Base-by-base conservation (phyloP, 805 yeast genomes). In the Martiniozyma abietophila region DNA sequence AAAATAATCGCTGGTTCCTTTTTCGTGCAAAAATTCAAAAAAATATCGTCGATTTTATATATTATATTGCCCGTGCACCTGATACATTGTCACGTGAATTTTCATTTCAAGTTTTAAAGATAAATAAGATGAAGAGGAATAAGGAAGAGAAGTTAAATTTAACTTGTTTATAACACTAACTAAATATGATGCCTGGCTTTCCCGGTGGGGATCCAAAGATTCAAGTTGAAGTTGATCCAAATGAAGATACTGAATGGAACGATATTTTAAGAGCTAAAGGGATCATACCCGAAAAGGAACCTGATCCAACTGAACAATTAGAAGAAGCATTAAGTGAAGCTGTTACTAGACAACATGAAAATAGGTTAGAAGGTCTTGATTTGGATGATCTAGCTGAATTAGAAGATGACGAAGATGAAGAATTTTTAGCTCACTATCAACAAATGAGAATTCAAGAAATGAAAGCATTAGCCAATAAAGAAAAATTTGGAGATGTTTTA, bases 201-300 rank as follows among this genome's bases (percentile, higher is more conserved):
- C 38, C 38, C 2, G n/a, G n/a, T n/a, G n/a, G n/a, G 17, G 76
- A 74, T 40, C 73, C 76, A 22, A 70, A 78, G 61, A 66, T 80
- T 35, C 84, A 77, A 45, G 86, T 86, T 31, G 84, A 86, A 58
- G 95, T 88, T 35, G 88, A 92, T 58, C 96, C 95, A 23, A 74
- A 72, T 42, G 99, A 92, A 58, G 99, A 92, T 55, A 92, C 98
- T 0, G 98, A 92, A 57, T 92, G 99, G 98, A 92, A 92, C 54
- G 99, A 92, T 57, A 86, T 92, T 45, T 67, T 92, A 29, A 67
- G 99, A 44, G 71, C 74, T 3, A 83, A 88, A 42, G 97, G 97
- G 17, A 76, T 92, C 36, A 84, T 92, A 32, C 98, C 98, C 1
- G 86, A 82, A 51, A 77, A 80, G 48, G 85, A 94, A 18, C 86